These are phyloP conservation scores for Amphirosellinia nigrospora DNA, from an alignment of 495 filamentous ascomycete genomes.

Conservation along the genomic window DNA sequence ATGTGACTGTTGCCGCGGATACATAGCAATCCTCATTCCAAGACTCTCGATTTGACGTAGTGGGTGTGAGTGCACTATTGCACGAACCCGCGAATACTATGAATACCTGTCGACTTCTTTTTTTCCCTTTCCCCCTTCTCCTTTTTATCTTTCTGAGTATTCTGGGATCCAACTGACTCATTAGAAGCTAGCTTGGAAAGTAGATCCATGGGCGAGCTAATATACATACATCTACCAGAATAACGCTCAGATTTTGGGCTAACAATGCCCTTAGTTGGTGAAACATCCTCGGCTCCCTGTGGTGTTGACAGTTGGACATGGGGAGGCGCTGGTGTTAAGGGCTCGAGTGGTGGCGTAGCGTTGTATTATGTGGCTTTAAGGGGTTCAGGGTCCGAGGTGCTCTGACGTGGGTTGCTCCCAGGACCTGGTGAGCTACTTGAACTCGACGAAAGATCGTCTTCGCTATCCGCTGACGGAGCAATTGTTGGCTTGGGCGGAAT, in stretches of 20 bases:
- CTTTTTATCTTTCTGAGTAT: constrained; percentile 60
- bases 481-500: constrained; percentile 25
- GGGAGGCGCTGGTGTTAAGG: constrained; percentile 20
- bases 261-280: constrained; percentile 44
- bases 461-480: constrained; percentile 21
- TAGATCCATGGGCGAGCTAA: background rate
- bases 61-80: background rate
- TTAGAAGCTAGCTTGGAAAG: constrained; percentile 39
- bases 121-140: constrained; percentile 57
- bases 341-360: constrained; percentile 45
- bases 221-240: constrained; percentile 50
- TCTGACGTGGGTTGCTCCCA: constrained; percentile 37
- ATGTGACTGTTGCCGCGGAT: background rate
- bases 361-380: constrained; percentile 42
- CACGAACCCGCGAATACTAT: constrained; percentile 55
- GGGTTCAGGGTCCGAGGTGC: constrained; percentile 44
- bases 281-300: constrained; percentile 32
- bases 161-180: constrained; percentile 59
- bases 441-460: constrained; percentile 33
- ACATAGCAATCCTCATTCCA: background rate
- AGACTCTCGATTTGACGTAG: background rate
- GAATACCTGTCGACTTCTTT: constrained; percentile 57
- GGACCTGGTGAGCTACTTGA: constrained; percentile 29
- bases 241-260: constrained; percentile 54
- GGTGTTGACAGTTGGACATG: constrained; percentile 40